Evolutionary conservation across 352 stramenopile species (phyloP), one percentile per base, ranked within the genome.

Genomic region (Thraustotheca clavata): DNA sequence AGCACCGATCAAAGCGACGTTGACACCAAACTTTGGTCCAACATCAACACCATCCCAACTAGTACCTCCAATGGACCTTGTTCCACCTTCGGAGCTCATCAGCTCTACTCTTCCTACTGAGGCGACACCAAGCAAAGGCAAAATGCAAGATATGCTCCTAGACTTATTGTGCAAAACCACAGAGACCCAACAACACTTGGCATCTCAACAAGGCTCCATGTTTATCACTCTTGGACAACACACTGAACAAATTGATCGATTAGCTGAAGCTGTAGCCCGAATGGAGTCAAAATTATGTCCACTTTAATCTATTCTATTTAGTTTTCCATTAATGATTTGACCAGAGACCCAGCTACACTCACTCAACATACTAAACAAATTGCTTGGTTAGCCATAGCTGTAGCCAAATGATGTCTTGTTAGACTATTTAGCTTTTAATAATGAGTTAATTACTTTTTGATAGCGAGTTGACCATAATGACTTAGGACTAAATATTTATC

Each of bases 131-230:
- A 43, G 2, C 39, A 47, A 47, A 2, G 11, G 20, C 3, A 54
- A 65, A 22, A 65, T 65, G 57, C 27, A 65, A 54, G 9, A 27
- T 6, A 65, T 65, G 16, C 57, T 65, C 22, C 29, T 65, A 31
- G 57, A 65, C 35, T 20, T 65, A 16, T 46, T 65, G 6, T 32
- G 47, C 57, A 65, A 55, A 27, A 65, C 57, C 20, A 65, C 35
- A 29, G 57, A 65, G 39, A 65, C 57, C 12, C 57, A 65, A 35
- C 57, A 65, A 26, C 57, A 65, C n/a, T 33, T 65, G 16, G 57
- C 57, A 16, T 26, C 20, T 2, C 57, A 65, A 26, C 57, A 65
- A 39, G 57, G 38, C 20, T 41, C 57, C 11, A 65, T 65, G 57
- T 65, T 65, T 39, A 46, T 46, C 18, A 65, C 57, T 29, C 39